These are phyloP conservation scores for Myxozyma geophila DNA, from an alignment of 805 yeast genomes.

Conservation along the genomic window DNA sequence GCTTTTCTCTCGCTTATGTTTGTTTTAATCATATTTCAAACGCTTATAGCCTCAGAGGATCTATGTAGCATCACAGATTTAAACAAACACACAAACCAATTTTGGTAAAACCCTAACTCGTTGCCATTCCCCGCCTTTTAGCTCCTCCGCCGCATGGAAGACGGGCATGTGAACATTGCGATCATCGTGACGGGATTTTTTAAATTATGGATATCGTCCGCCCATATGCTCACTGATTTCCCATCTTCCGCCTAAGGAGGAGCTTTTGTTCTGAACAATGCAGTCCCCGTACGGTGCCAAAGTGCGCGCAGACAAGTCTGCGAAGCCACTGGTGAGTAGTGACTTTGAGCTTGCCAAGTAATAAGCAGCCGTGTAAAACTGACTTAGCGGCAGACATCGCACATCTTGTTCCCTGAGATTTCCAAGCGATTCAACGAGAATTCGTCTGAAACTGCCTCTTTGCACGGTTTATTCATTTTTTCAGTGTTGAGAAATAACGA, in stretches of 20 bases:
- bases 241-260: not conserved
- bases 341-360: too few relatives aligned
- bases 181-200: not conserved
- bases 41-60: too few relatives aligned
- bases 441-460: slow-evolving; percentile 14
- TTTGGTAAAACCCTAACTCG: too few relatives aligned
- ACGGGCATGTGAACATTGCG: too few relatives aligned
- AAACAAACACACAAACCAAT: too few relatives aligned
- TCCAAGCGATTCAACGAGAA: slow-evolving; percentile 15
- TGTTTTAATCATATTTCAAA: too few relatives aligned
- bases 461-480: slow-evolving; percentile 27
- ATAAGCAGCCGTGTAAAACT: not conserved
- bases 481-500: slow-evolving; percentile 18
- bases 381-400: slow-evolving; percentile 16
- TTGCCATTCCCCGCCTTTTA: too few relatives aligned
- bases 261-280: slow-evolving; percentile 2
- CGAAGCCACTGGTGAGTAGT: slow-evolving; percentile 16
- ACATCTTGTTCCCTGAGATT: slow-evolving; percentile 27
- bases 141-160: too few relatives aligned
- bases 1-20: too few relatives aligned
- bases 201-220: not conserved
- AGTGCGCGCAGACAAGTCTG: not conserved
- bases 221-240: not conserved
- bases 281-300: slow-evolving; percentile 25
- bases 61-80: too few relatives aligned